A percentile compares a stretch with the other conserved stretches of the same genome.
Conservation (phyloP, 305 asterid species). For the Striga hermonthica region DNA sequence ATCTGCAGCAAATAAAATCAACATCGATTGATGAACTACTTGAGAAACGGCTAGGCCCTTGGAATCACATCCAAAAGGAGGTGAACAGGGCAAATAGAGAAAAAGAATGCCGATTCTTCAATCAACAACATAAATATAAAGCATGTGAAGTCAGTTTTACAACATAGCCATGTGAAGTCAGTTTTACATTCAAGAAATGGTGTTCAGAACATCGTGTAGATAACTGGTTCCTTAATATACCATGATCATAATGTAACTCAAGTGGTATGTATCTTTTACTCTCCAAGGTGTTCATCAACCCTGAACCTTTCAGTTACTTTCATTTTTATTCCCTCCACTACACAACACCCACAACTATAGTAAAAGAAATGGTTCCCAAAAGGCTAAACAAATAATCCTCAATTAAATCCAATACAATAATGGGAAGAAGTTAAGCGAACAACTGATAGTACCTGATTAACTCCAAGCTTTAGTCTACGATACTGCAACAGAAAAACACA, state of each 20-base stretch:
- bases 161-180: neutral
- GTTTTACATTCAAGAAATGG: slow-evolving; percentile 3
- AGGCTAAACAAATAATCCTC: no score
- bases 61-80: slow-evolving; percentile 7
- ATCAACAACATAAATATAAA: slow-evolving; percentile 6
- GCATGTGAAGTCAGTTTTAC: neutral
- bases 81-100: neutral
- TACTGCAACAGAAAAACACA: slow-evolving; percentile 61
- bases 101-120: slow-evolving; percentile 6
- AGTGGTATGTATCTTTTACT: no score
- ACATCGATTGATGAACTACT: slow-evolving; percentile 11
- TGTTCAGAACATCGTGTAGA: slow-evolving; percentile 2
- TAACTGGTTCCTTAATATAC: slow-evolving; percentile 10
- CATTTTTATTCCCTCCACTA: no score
- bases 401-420: slow-evolving; percentile 16
- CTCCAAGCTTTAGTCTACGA: slow-evolving; percentile 95
- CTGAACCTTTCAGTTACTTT: no score
- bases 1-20: neutral
- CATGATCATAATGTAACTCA: no score
- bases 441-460: slow-evolving; percentile 69
- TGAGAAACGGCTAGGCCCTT: slow-evolving; percentile 3
- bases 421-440: slow-evolving; percentile 31
- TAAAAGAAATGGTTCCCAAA: no score
- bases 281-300: no score
- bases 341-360: no score